Conservation (phyloP, 164 flowering plant species). For the Saururus chinensis region DNA sequence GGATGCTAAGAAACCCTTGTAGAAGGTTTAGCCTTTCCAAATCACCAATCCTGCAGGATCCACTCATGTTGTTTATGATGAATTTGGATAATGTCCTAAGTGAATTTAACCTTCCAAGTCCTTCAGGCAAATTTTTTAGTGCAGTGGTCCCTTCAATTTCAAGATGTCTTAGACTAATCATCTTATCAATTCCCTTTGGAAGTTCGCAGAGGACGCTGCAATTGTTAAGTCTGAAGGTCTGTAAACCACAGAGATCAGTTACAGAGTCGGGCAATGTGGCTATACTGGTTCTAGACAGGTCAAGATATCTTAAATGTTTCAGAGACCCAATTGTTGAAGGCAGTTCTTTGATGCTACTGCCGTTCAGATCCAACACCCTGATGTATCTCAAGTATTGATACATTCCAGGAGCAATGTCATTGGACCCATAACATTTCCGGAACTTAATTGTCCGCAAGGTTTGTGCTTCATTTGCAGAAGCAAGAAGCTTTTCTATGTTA, state of each 20-base stretch:
- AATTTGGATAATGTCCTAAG: constrained; percentile 2
- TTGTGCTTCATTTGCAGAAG: background rate
- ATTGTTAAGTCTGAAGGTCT: constrained; percentile 5
- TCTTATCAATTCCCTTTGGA: constrained; percentile 1
- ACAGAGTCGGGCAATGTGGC: background rate
- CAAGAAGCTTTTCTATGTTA: background rate
- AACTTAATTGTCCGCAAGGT: constrained; percentile 1
- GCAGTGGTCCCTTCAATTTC: constrained; percentile 2
- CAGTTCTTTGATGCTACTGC: background rate
- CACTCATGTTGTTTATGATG: background rate
- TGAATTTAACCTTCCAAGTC: background rate
- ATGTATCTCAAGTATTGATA: background rate
- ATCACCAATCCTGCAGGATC: constrained; percentile 3
- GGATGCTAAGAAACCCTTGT: background rate
- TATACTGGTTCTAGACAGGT: background rate
- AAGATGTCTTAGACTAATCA: constrained; percentile 9
- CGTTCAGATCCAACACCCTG: background rate
- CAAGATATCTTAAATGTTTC: constrained; percentile 7
- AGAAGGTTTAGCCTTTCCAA: constrained; percentile 3
- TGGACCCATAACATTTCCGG: background rate
- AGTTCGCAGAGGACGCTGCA: background rate
- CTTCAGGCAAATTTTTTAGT: background rate
- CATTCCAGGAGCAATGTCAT: background rate
- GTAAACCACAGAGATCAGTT: constrained; percentile 1
- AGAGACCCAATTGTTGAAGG: constrained; percentile 1